Conservation (phyloP, 163 green algal genomes). For the Scenedesmus sp. region DNA sequence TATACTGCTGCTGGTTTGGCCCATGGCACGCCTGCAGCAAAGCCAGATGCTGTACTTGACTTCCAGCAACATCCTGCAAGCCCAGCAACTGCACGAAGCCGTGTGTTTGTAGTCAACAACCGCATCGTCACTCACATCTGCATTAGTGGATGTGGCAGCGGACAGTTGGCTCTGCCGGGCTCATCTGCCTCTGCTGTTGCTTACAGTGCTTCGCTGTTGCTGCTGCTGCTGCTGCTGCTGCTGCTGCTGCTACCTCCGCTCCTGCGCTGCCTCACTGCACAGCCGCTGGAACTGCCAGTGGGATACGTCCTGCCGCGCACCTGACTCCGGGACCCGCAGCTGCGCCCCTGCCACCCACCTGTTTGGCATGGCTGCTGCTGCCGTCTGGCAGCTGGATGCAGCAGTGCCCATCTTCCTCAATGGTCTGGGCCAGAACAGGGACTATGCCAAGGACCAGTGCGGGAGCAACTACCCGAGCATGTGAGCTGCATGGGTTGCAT, state of each 20-base stretch:
- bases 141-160: too few relatives aligned
- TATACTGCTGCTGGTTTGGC: too few relatives aligned
- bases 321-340: background rate
- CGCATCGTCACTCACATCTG: too few relatives aligned
- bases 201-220: background rate
- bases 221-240: background rate
- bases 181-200: background rate
- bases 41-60: too few relatives aligned
- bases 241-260: background rate
- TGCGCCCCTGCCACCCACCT: conserved; percentile 1
- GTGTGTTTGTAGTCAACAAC: too few relatives aligned
- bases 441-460: background rate
- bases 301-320: background rate
- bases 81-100: too few relatives aligned
- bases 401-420: conserved; percentile 22
- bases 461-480: conserved; percentile 6
- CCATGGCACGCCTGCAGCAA: too few relatives aligned
- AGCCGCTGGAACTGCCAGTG: conserved; percentile 45
- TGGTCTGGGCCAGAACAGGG: conserved; percentile 25
- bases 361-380: background rate
- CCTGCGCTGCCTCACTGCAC: background rate
- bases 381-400: conserved; percentile 14
- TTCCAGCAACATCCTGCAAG: too few relatives aligned
- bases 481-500: background rate
- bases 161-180: too few relatives aligned